These are phyloP conservation scores for Rosellinia necatrix DNA, from an alignment of 2,329 filamentous ascomycete species.

Conservation along the genomic window DNA sequence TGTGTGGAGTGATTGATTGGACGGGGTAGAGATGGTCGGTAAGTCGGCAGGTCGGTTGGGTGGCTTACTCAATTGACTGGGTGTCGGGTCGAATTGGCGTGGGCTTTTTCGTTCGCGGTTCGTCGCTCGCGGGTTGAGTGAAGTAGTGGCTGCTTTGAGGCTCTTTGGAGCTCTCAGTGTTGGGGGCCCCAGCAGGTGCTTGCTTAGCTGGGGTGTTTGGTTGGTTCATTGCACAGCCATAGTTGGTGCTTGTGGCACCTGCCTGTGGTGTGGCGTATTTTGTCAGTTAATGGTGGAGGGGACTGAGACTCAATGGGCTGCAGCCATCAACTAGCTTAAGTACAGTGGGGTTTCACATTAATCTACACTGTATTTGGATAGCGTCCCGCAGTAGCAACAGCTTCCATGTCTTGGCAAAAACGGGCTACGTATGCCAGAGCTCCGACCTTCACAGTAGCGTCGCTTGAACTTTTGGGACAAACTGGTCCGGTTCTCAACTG, in stretches of 20 bases:
- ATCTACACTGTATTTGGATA: not conserved
- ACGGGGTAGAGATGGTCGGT: not conserved
- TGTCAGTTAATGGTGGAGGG: too few relatives aligned
- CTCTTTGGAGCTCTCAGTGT: constrained; percentile 21
- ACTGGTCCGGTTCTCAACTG: constrained; percentile 22
- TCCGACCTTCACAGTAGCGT: constrained; percentile 13
- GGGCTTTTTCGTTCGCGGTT: too few relatives aligned
- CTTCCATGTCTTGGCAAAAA: constrained; percentile 36
- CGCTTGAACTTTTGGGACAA: constrained; percentile 28
- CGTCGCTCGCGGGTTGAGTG: too few relatives aligned
- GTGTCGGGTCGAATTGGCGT: constrained; percentile 25
- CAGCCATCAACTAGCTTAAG: too few relatives aligned
- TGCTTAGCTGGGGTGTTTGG: not conserved
- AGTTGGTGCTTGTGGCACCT: constrained; percentile 4
- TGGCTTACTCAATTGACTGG: constrained; percentile 46
- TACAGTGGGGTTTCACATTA: not conserved
- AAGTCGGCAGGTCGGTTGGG: not conserved
- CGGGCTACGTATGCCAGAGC: constrained; percentile 42
- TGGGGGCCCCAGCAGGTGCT: too few relatives aligned
- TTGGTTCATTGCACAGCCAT: constrained; percentile 14
- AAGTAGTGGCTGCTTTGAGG: constrained; percentile 22
- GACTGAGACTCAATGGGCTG: too few relatives aligned
- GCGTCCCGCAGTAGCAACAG: constrained; percentile 6
- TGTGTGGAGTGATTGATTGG: not conserved
- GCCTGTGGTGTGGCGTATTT: not conserved